phyloP scores from a whole-genome alignment of 192 early-diverging fungal genomes.

The Mortierella hygrophila region DNA sequence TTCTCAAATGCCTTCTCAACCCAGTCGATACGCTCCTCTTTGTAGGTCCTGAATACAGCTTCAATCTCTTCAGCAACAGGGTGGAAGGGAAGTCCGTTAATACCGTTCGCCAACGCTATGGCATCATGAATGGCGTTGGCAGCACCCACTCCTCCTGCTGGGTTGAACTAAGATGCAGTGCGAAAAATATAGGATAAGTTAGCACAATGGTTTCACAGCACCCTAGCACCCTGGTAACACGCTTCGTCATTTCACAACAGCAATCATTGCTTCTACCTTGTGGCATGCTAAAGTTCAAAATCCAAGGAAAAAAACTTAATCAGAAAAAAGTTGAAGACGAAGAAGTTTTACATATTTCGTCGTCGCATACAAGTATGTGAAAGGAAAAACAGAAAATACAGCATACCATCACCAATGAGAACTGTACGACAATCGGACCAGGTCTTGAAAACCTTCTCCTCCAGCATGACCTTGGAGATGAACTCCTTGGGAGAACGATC shows the following conservation, averaged over 20 bases:
- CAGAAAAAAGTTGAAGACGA: too few species aligned
- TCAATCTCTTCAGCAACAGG: background rate
- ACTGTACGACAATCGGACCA: conserved; percentile 24
- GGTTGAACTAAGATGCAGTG: background rate
- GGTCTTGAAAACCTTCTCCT: conserved; percentile 43
- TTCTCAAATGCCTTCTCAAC: background rate
- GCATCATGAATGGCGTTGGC: conserved; percentile 29
- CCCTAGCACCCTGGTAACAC: too few species aligned
- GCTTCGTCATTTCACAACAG: background rate
- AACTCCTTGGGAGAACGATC: background rate
- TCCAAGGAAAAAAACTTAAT: too few species aligned
- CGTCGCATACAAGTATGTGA: too few species aligned
- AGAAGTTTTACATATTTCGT: background rate
- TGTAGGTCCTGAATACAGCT: conserved; percentile 21
- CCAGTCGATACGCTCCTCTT: conserved; percentile 5
- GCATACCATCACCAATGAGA: conserved; percentile 34
- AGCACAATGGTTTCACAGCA: too few species aligned
- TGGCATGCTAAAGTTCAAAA: background rate
- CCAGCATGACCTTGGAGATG: conserved; percentile 29
- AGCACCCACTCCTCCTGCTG: background rate
- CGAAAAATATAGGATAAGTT: too few species aligned
- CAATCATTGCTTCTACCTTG: background rate
- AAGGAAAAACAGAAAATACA: too few species aligned
- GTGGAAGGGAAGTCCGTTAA: background rate
- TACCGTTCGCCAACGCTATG: conserved; percentile 23